phyloP scores from a whole-genome alignment of 1,139 yeast species.

The Groenewaldozyma sp. region DNA sequence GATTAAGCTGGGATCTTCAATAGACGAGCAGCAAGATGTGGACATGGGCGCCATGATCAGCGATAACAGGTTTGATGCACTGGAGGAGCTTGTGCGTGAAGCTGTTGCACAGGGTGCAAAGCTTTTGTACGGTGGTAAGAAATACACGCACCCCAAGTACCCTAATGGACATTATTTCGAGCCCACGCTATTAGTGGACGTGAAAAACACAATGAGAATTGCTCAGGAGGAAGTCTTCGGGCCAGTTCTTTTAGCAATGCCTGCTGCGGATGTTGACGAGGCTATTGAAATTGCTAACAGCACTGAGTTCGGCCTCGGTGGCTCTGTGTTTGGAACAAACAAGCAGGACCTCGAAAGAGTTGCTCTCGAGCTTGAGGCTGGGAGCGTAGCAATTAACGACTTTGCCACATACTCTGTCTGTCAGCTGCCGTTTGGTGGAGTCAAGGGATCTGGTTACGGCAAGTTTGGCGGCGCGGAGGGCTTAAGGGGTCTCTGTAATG shows the following conservation, averaged over 20 bases:
- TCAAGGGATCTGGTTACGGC: constrained; percentile 87
- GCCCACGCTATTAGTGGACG: constrained; percentile 81
- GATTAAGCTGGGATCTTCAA: constrained; percentile 77
- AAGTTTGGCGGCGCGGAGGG: constrained; percentile 98
- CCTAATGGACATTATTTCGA: constrained; percentile 91
- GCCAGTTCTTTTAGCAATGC: constrained; percentile 72
- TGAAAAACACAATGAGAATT: constrained; percentile 64
- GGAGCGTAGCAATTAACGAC: constrained; percentile 93
- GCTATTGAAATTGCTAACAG: constrained; percentile 76
- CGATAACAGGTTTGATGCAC: constrained; percentile 55
- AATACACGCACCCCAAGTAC: constrained; percentile 76
- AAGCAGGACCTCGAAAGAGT: constrained; percentile 46
- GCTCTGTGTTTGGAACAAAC: constrained; percentile 71
- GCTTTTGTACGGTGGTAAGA: constrained; percentile 68
- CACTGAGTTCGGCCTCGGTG: constrained; percentile 87
- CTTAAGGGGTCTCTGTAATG: constrained; percentile 73
- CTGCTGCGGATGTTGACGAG: constrained; percentile 54
- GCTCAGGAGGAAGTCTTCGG: constrained; percentile 92
- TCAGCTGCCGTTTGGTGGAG: constrained; percentile 94
- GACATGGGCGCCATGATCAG: constrained; percentile 97
- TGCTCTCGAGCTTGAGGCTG: constrained; percentile 58
- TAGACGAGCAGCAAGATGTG: constrained; percentile 72
- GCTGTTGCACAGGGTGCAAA: constrained; percentile 80
- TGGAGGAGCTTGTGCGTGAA: constrained; percentile 58
- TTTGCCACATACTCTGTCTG: constrained; percentile 94